phyloP scores from a whole-genome alignment of 1,284 basidiomycete species.

The Heterobasidion parviporum region DNA sequence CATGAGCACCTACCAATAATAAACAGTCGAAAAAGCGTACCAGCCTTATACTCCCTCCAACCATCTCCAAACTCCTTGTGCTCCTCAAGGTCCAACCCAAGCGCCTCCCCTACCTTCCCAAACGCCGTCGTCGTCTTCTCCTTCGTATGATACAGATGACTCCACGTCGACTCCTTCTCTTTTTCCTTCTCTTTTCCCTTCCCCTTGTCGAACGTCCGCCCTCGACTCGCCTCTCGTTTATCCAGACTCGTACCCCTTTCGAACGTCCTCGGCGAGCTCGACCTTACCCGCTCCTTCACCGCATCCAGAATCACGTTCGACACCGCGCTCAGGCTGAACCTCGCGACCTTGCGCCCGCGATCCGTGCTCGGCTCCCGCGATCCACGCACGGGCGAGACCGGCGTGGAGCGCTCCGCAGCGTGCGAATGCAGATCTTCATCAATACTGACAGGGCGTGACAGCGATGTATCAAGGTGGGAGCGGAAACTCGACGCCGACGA shows the following conservation, averaged over 20 bases:
- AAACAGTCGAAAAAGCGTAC: constrained; percentile 29
- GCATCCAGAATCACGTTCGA: constrained; percentile 9
- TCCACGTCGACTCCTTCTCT: not conserved
- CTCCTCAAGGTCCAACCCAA: constrained; percentile 35
- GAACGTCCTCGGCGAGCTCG: constrained; percentile 26
- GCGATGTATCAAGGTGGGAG: constrained; percentile 10
- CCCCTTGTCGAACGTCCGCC: constrained; percentile 4
- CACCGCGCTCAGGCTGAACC: constrained; percentile 7
- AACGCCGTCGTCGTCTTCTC: constrained; percentile 7
- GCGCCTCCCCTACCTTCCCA: constrained; percentile 26
- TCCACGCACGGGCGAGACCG: not conserved
- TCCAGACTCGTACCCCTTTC: constrained; percentile 8
- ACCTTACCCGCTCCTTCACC: constrained; percentile 31
- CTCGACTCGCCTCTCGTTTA: constrained; percentile 4
- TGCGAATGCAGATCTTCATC: not conserved
- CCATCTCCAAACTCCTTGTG: constrained; percentile 42
- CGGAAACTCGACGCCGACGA: constrained; percentile 17
- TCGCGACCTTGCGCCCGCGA: constrained; percentile 6
- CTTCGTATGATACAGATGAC: not conserved
- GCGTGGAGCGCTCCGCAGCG: not conserved
- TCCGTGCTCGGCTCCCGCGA: constrained; percentile 28
- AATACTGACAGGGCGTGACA: constrained; percentile 16
- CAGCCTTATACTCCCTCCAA: constrained; percentile 90
- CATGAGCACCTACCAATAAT: not conserved
- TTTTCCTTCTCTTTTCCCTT: constrained; percentile 7